These are phyloP conservation scores for Trichoderma parareesei DNA, from an alignment of 495 filamentous ascomycete species.

Conservation along the genomic window DNA sequence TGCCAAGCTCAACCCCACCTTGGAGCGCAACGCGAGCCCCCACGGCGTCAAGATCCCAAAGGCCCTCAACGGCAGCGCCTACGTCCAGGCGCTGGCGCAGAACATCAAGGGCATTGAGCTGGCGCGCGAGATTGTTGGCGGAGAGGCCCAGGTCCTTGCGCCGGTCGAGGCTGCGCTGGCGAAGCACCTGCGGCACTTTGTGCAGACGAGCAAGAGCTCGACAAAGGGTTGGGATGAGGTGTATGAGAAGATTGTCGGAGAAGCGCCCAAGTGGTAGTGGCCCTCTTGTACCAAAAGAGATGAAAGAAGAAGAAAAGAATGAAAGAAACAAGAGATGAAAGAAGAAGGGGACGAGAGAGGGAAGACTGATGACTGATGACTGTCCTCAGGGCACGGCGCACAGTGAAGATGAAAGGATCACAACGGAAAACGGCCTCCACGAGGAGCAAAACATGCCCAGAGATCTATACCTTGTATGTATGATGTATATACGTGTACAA, in stretches of 20 bases:
- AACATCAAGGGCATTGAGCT: conserved; percentile 3
- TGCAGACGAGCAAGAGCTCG: conserved; percentile 3
- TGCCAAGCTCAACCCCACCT: neutral
- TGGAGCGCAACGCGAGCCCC: neutral
- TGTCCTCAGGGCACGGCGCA: too few relatives aligned
- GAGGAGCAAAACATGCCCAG: neutral
- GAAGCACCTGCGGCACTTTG: neutral
- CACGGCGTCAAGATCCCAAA: neutral
- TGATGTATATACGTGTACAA: conserved; percentile 2
- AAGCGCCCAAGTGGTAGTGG: conserved; percentile 1
- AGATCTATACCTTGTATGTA: conserved; percentile 1
- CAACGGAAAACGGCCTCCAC: neutral
- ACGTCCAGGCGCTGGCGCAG: conserved; percentile 8
- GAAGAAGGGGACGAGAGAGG: neutral
- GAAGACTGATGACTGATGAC: neutral
- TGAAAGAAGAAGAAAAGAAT: neutral
- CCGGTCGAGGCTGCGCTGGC: neutral
- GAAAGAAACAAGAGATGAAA: neutral
- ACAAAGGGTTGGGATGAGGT: neutral
- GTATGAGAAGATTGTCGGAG: neutral
- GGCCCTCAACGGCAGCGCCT: conserved; percentile 1
- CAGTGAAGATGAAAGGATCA: neutral
- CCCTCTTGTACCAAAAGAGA: neutral
- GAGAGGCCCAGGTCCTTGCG: neutral
- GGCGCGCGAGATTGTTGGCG: neutral